These are phyloP conservation scores for Rutidosis leptorrhynchoides DNA, from an alignment of 129 eudicot genomes.

Conservation along the genomic window DNA sequence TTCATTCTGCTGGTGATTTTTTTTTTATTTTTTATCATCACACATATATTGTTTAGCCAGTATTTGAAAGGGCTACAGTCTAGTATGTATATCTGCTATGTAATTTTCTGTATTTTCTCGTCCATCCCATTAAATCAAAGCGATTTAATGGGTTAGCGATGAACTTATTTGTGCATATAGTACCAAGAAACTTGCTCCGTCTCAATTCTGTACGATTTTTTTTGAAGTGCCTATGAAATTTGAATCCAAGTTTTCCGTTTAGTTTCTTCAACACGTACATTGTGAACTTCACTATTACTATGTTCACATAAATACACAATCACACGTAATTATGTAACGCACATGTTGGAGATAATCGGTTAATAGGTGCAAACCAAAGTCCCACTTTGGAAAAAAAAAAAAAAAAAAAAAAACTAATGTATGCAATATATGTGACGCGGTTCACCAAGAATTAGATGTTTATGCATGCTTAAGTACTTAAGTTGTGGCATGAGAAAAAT, in stretches of 20 bases:
- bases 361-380: too few species aligned
- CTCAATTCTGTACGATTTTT: background rate
- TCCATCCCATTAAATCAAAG: constrained; percentile 17
- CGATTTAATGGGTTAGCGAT: constrained; percentile 24
- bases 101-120: constrained; percentile 20
- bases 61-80: background rate
- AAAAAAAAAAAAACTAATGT: too few species aligned
- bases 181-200: background rate
- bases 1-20: background rate
- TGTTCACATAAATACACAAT: too few species aligned
- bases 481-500: background rate
- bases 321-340: too few species aligned
- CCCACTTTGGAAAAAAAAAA: too few species aligned
- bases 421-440: background rate
- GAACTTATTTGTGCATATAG: background rate
- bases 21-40: background rate
- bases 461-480: background rate
- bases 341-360: too few species aligned
- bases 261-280: too few species aligned
- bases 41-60: background rate
- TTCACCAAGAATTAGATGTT: background rate
- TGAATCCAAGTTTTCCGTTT: too few species aligned
- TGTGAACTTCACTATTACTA: too few species aligned
- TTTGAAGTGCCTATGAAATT: too few species aligned
- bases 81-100: background rate